Base-by-base conservation (phyloP, 1,284 basidiomycete genomes). In the Ustilago nuda region DNA sequence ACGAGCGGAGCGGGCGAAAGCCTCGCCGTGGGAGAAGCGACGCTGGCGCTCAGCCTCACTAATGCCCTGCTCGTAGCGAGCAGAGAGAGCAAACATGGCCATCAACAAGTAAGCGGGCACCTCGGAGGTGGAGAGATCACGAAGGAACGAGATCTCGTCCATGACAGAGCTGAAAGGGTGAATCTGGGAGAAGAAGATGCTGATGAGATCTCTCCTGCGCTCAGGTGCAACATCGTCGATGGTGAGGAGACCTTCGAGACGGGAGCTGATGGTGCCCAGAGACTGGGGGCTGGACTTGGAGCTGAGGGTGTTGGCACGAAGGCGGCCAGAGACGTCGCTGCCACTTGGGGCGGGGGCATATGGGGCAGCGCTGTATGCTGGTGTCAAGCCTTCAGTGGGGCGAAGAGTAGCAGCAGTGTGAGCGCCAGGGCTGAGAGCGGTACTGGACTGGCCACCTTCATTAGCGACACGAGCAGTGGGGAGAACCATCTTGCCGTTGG, bases 101-200 rank as follows among this genome's bases (percentile, higher is more conserved):
- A 87, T 84, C 56, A 88, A 80, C n/a, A 88, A 81, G 46, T 86
- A 79, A 6, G 86, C 84, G 13, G 87, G 86, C 4, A 86, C 81
- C 52, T 84, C 84, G 39, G 80, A 82, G 43, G 86, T 84, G 69
- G 87, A 87, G 13, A 87, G 79, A 12, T 87, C 86, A 63, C 88
- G 84, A 11, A 86, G 78, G 80, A 88, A 88, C 3, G 86, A 87
- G 30, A 87, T 82, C 23, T 81, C 78, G 72, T 88, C 87, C 56
- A 88, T 81, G 82, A 88, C 86, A 46, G 84, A 75, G 45, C 80
- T 82, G 73, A 86, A 86, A 32, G 87, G 87, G 19, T 84, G 84
- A 8, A 87, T 82, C 35, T 85, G 82, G 17, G 84, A 82, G 70
- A 88, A 85, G 78, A 88, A 88, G 80, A 78, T 76, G 57, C 76